phyloP scores from a whole-genome alignment of 2,329 filamentous ascomycete species.

The Phialocephala sp. region DNA sequence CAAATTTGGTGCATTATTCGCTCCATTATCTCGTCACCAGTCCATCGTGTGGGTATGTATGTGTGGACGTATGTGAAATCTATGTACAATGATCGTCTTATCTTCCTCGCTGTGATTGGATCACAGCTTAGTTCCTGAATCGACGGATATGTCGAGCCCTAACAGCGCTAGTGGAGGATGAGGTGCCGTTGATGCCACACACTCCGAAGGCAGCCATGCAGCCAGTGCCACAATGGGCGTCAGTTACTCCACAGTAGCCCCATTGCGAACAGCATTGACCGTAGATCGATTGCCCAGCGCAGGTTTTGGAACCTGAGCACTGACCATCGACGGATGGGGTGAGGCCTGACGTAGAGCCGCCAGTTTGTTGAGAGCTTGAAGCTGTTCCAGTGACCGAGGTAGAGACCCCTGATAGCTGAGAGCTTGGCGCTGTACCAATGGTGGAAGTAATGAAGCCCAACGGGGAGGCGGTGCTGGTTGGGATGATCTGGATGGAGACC shows the following conservation, averaged over 20 bases:
- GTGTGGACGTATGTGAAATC: neutral
- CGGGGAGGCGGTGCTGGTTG: neutral
- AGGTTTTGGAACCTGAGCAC: conserved; percentile 13
- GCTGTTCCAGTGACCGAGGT: neutral
- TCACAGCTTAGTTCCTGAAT: neutral
- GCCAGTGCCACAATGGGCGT: conserved; percentile 18
- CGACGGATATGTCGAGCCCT: conserved; percentile 9
- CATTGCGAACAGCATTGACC: conserved; percentile 22
- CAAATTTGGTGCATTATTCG: neutral
- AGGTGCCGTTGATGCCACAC: conserved; percentile 16
- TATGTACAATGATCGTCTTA: conserved; percentile 5
- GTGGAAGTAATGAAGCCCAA: neutral
- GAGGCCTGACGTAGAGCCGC: conserved; percentile 6
- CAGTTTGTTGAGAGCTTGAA: conserved; percentile 4
- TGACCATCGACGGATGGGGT: conserved; percentile 5
- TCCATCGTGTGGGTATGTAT: neutral
- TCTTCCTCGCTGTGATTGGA: neutral
- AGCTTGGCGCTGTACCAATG: neutral
- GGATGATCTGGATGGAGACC: conserved; percentile 12
- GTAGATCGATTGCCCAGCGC: conserved; percentile 10
- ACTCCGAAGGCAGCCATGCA: conserved; percentile 22
- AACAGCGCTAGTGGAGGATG: neutral
- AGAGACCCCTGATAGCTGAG: conserved; percentile 1
- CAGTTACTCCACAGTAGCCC: conserved; percentile 21
- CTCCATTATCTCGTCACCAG: neutral